These are phyloP conservation scores for Phialocephala sp. DNA, from an alignment of 2,329 filamentous ascomycete species.

Conservation along the genomic window DNA sequence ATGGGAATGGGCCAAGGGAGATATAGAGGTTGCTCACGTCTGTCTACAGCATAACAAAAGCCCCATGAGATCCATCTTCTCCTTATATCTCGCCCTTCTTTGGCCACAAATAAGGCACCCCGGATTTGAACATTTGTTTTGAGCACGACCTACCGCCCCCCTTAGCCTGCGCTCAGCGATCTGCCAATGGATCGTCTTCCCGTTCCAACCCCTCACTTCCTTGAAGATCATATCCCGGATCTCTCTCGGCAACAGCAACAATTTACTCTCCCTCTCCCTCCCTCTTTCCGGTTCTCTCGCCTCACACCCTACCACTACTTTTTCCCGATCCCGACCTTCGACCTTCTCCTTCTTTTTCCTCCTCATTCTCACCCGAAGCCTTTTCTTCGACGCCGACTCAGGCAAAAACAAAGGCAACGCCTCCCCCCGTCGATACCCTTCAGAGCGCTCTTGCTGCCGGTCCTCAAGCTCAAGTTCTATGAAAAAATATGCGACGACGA, in stretches of 20 bases:
- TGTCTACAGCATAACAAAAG: conserved; percentile 18
- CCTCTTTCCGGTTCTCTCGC: too few species aligned
- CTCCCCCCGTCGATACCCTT: not conserved
- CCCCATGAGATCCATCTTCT: conserved; percentile 10
- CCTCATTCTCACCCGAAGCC: too few species aligned
- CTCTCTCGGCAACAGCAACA: conserved; percentile 17
- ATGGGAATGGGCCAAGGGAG: too few species aligned
- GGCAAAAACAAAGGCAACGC: not conserved
- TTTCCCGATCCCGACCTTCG: too few species aligned
- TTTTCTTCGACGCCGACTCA: not conserved
- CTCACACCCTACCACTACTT: not conserved
- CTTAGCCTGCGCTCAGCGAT: conserved; percentile 7
- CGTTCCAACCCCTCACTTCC: conserved; percentile 1
- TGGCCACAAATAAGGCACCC: too few species aligned
- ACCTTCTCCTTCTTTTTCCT: not conserved
- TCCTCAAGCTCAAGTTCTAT: not conserved
- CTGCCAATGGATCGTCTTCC: conserved; percentile 18
- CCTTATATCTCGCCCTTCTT: conserved; percentile 1
- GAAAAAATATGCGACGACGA: not conserved
- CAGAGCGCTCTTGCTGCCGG: not conserved
- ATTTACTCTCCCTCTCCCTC: not conserved
- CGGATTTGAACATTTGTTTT: too few species aligned
- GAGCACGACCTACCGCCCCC: conserved; percentile 8
- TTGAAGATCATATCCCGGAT: conserved; percentile 21
- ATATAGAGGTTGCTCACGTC: conserved; percentile 13